phyloP scores from a whole-genome alignment of 305 asterid species.

The Solanum hybrid region DNA sequence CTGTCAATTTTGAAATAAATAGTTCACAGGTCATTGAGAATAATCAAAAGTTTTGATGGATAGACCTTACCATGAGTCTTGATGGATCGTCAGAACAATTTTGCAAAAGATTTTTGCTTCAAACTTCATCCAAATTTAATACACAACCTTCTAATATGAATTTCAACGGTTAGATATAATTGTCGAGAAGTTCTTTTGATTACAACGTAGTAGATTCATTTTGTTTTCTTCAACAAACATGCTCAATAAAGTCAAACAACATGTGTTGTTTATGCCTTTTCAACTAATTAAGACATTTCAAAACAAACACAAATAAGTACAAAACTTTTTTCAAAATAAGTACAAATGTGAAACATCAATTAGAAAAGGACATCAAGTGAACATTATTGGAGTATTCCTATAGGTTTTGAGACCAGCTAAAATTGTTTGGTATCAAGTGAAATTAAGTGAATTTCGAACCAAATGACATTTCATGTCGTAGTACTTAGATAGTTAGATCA shows the following conservation, averaged over 20 bases:
- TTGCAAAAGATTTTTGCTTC: not conserved
- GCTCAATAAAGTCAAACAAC: not conserved
- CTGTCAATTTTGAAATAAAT: not conserved
- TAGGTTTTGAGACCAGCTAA: not conserved
- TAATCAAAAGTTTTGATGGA: not conserved
- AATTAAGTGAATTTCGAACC: not conserved
- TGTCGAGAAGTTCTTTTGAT: not conserved
- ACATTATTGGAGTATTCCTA: not conserved
- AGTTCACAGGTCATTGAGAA: not conserved
- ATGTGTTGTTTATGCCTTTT: not conserved
- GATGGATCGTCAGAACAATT: not conserved
- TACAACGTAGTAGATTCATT: not conserved
- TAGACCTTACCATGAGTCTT: not conserved
- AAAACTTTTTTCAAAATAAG: not conserved
- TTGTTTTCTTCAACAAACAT: not conserved
- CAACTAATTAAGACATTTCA: not conserved
- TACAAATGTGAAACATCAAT: not conserved
- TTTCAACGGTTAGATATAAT: not conserved
- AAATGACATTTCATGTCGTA: not conserved
- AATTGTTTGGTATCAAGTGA: not conserved
- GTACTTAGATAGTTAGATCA: not conserved
- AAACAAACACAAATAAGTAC: not conserved
- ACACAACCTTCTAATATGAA: not conserved
- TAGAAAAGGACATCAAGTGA: not conserved
- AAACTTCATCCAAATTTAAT: not conserved